Conservation (phyloP, 148 eudicot species). For the Agrostemma githago region DNA sequence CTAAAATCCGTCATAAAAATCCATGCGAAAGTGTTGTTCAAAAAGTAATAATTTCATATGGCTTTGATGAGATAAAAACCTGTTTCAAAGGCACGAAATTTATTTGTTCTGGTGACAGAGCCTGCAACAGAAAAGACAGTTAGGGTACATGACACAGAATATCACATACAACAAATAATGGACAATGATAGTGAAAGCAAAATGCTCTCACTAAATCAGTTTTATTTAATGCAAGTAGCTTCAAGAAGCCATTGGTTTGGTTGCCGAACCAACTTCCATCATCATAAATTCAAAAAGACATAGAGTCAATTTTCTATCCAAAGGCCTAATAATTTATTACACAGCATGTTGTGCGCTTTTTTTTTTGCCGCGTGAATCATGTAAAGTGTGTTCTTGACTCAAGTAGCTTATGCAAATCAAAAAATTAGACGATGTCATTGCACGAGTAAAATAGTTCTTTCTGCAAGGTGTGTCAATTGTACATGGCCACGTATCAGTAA, state of each 20-base stretch:
- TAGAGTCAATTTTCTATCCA: neutral
- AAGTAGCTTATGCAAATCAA: neutral
- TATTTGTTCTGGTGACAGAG: conserved; percentile 66
- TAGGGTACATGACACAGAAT: conserved; percentile 1
- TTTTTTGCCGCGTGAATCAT: neutral
- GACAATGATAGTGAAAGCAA: neutral
- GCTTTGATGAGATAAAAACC: conserved; percentile 33
- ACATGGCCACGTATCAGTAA: neutral
- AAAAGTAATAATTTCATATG: neutral
- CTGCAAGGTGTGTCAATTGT: neutral
- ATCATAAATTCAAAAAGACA: neutral
- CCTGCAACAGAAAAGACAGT: conserved; percentile 41
- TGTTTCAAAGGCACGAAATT: conserved; percentile 80
- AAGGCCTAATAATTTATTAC: neutral
- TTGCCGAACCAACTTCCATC: neutral
- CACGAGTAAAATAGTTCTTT: neutral
- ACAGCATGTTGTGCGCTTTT: neutral
- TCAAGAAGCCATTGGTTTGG: neutral
- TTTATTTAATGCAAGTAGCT: neutral
- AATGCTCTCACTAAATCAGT: neutral
- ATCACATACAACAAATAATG: neutral
- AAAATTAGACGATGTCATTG: neutral
- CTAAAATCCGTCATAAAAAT: neutral
- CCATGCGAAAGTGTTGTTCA: neutral
- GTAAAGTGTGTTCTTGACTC: neutral